phyloP scores from a whole-genome alignment of 225 moss, liverwort and hornwort genomes.

The Rhytidiadelphus loreus region DNA sequence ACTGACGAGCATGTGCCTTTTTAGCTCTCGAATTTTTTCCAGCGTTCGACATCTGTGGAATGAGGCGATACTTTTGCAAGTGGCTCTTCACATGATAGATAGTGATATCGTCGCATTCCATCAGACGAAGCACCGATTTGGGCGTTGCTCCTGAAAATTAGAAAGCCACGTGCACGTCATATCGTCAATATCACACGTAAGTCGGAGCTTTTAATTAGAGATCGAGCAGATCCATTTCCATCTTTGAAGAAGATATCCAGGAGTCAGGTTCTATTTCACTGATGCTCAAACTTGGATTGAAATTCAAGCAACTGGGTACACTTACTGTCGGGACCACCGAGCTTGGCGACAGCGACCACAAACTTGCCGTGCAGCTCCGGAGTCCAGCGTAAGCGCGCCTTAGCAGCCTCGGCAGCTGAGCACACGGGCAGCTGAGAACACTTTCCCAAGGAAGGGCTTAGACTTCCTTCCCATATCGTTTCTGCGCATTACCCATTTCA shows the following conservation, averaged over 20 bases:
- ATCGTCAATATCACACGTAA: neutral
- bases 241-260: neutral
- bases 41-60: neutral
- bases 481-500: neutral
- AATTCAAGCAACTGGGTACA: neutral
- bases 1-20: conserved; percentile 49
- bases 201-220: neutral
- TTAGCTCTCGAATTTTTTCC: neutral
- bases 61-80: conserved; percentile 41
- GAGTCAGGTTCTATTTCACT: neutral
- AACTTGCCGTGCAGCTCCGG: conserved; percentile 73
- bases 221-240: neutral
- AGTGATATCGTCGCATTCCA: conserved; percentile 64
- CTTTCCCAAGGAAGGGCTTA: neutral
- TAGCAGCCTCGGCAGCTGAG: conserved; percentile 8
- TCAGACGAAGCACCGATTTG: conserved; percentile 63
- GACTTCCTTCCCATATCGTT: neutral
- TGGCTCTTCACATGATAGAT: conserved; percentile 97
- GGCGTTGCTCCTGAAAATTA: conserved; percentile 54
- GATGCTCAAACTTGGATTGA: neutral
- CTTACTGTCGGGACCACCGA: conserved; percentile 86
- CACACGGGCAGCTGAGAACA: neutral
- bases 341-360: conserved; percentile 53
- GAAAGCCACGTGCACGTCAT: neutral
- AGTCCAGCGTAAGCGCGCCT: conserved; percentile 68